A percentile compares a stretch with the other conserved stretches of the same genome.
Evolutionary conservation across 768 basidiomycete species (phyloP).

Genomic region (Scleroderma bovista): DNA sequence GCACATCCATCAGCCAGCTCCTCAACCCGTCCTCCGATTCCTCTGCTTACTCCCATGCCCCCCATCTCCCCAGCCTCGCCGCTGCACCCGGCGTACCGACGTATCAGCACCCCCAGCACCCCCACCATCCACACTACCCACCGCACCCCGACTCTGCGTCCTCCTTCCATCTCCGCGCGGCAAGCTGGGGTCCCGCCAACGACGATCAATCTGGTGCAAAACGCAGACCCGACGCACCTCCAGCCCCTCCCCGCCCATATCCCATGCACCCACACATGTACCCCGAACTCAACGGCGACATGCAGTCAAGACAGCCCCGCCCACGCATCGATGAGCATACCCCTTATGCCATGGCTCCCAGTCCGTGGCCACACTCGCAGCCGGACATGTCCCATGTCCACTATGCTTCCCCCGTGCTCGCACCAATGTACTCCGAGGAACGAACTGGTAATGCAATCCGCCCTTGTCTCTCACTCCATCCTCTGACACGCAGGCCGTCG

Average conservation of each 20-base stretch:
- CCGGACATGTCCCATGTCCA: conserved; percentile 28
- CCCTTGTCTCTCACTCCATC: conserved; percentile 8
- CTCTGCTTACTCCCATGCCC: conserved; percentile 27
- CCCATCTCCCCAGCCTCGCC: conserved; percentile 24
- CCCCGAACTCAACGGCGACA: conserved; percentile 29
- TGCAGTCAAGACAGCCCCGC: conserved; percentile 22
- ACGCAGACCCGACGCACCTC: conserved; percentile 30
- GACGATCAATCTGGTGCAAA: conserved; percentile 33
- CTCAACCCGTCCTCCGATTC: conserved; percentile 43
- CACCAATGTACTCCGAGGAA: conserved; percentile 53
- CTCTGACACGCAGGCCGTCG: conserved; percentile 13
- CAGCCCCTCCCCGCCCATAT: conserved; percentile 30
- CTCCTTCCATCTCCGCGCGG: conserved; percentile 55
- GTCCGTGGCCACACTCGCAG: conserved; percentile 28
- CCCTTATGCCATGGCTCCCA: conserved; percentile 23
- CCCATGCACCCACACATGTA: conserved; percentile 30
- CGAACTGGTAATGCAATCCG: conserved; percentile 41
- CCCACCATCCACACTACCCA: conserved; percentile 22
- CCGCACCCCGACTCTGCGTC: conserved; percentile 25
- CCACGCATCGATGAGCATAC: conserved; percentile 29
- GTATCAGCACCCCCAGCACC: conserved; percentile 25
- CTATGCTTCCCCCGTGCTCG: conserved; percentile 41
- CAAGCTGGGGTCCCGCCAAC: conserved; percentile 46
- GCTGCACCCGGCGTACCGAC: conserved; percentile 19
- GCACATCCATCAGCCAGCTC: conserved; percentile 46